Evolutionary conservation across 2,329 filamentous ascomycete species (phyloP).

Genomic region (Diplodia seriata): DNA sequence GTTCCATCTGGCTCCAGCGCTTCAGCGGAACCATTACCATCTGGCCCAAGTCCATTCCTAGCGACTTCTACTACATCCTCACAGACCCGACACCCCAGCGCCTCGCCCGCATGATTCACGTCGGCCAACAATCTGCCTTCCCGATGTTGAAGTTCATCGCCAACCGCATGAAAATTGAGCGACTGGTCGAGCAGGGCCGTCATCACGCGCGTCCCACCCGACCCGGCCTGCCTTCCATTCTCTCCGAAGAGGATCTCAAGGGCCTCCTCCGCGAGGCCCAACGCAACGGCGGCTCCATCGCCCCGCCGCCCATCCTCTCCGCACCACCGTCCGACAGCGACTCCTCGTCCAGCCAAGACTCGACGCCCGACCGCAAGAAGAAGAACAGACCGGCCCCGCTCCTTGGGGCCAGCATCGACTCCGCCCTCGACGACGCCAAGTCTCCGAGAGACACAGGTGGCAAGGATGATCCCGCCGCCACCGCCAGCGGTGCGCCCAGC

Average conservation of each 20-base stretch:
- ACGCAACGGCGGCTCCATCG: constrained; percentile 40
- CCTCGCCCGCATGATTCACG: constrained; percentile 86
- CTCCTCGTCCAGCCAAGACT: constrained; percentile 39
- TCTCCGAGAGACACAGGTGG: not conserved
- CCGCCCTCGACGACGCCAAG: constrained; percentile 6
- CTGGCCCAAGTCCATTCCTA: constrained; percentile 81
- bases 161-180: constrained; percentile 86
- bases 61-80: constrained; percentile 86
- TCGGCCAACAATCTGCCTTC: constrained; percentile 87
- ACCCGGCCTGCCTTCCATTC: constrained; percentile 46
- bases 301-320: constrained; percentile 39
- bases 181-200: constrained; percentile 65
- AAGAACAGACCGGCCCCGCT: not conserved
- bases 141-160: constrained; percentile 90
- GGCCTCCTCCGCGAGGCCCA: constrained; percentile 48
- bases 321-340: constrained; percentile 41
- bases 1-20: constrained; percentile 91
- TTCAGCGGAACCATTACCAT: constrained; percentile 96
- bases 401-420: constrained; percentile 30
- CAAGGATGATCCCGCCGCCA: not conserved
- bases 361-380: constrained; percentile 37
- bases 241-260: constrained; percentile 57
- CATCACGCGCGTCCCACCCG: constrained; percentile 48
- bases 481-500: not conserved
- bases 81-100: constrained; percentile 78